Conservation (phyloP, 768 basidiomycete genomes). For the Serendipita sp. region DNA sequence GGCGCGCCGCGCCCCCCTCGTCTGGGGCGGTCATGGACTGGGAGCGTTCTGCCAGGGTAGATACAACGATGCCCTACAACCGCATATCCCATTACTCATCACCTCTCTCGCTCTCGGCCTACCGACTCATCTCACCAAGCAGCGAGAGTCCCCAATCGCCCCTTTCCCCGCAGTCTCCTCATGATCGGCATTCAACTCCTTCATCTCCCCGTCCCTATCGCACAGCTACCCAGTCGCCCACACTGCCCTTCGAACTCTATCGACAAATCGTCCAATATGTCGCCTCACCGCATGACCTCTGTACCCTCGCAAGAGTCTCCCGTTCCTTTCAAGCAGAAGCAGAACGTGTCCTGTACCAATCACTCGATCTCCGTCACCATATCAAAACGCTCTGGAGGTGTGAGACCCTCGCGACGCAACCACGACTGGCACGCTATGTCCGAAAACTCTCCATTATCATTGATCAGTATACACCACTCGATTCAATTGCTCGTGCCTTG, state of each 20-base stretch:
- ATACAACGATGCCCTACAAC: background rate
- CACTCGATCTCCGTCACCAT: slow-evolving; percentile 9
- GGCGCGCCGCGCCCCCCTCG: slow-evolving; percentile 1
- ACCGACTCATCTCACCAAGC: background rate
- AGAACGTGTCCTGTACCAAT: slow-evolving; percentile 11
- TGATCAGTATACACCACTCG: slow-evolving; percentile 6
- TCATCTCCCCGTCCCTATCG: background rate
- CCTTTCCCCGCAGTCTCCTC: background rate
- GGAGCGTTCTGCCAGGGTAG: background rate
- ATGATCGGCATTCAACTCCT: background rate
- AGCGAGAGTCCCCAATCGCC: background rate
- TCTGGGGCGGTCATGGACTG: background rate
- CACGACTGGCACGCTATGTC: slow-evolving; percentile 2
- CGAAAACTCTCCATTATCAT: slow-evolving; percentile 1
- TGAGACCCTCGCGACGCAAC: background rate
- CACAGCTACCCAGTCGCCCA: background rate
- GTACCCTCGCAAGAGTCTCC: slow-evolving; percentile 9
- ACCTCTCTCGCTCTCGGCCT: background rate
- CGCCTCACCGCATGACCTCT: slow-evolving; percentile 7
- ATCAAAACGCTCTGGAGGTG: background rate
- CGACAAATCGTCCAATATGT: slow-evolving; percentile 11
- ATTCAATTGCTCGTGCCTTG: background rate
- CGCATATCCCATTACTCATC: background rate
- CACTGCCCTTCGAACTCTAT: slow-evolving; percentile 10
- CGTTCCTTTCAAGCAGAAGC: slow-evolving; percentile 11